A percentile compares a stretch with the other conserved stretches of the same genome.
These are phyloP conservation scores for Harringtonia lauricola DNA, from an alignment of 2,329 filamentous ascomycete species.

Conservation along the genomic window DNA sequence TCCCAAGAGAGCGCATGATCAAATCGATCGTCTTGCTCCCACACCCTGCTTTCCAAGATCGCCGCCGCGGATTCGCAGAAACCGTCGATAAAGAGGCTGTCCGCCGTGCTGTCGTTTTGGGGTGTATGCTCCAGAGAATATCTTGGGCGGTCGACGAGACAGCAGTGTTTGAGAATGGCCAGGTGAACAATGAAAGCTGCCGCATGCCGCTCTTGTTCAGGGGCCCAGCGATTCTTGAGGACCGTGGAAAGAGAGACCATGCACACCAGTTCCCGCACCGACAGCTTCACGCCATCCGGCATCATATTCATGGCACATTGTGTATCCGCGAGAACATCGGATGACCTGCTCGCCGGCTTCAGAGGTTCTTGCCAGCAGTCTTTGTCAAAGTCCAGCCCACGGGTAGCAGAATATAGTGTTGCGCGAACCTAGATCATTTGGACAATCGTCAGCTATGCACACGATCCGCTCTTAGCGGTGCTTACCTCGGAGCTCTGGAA, in stretches of 20 bases:
- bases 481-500: constrained; percentile 52
- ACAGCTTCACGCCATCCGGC: no score
- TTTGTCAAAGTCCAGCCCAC: background rate
- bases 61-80: background rate
- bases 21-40: background rate
- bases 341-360: no score
- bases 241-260: no score
- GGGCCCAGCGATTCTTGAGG: no score
- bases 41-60: constrained; percentile 1
- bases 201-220: no score
- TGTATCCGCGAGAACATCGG: no score
- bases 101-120: background rate
- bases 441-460: background rate
- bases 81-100: background rate
- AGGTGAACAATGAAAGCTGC: no score
- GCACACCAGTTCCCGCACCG: no score
- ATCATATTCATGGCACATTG: no score
- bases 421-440: background rate
- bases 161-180: background rate
- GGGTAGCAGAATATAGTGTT: background rate
- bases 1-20: constrained; percentile 11
- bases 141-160: no score
- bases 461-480: no score
- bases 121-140: no score
- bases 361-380: background rate